Conservation (phyloP, 345 rosid species). For the Geranium brycei region DNA sequence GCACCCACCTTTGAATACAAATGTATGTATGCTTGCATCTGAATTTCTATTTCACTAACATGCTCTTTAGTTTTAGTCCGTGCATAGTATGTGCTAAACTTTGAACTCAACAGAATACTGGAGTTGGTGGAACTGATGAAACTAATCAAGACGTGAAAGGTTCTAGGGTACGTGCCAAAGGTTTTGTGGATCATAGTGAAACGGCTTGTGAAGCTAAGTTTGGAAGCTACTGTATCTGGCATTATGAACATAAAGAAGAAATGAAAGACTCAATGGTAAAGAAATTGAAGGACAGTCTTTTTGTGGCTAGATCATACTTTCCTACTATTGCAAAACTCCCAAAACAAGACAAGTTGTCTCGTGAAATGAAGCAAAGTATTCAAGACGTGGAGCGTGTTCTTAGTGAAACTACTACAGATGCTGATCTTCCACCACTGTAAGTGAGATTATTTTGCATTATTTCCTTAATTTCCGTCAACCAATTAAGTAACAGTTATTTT, state of each 20-base stretch:
- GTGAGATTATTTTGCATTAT: constrained; percentile 18
- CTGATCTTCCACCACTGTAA: constrained; percentile 76
- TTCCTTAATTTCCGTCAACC: not conserved
- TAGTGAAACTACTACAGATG: constrained; percentile 77
- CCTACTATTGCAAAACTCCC: constrained; percentile 91
- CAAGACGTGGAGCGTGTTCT: constrained; percentile 87
- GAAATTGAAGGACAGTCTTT: constrained; percentile 80
- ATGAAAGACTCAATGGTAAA: constrained; percentile 75
- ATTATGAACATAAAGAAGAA: constrained; percentile 61
- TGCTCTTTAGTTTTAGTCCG: not conserved
- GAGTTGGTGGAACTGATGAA: constrained; percentile 10
- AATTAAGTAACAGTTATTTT: not conserved
- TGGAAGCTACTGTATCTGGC: constrained; percentile 97
- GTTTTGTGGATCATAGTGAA: constrained; percentile 26
- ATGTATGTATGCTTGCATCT: constrained; percentile 38
- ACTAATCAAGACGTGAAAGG: constrained; percentile 14
- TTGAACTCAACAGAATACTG: constrained; percentile 30
- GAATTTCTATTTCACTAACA: not conserved
- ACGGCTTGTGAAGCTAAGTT: constrained; percentile 58
- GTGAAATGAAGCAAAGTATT: constrained; percentile 72
- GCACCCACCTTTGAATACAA: constrained; percentile 15
- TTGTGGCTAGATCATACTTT: constrained; percentile 88
- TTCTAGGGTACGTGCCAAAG: constrained; percentile 12
- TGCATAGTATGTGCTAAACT: constrained; percentile 5
- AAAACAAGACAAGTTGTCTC: constrained; percentile 52